Conservation (phyloP, 2,329 filamentous ascomycete genomes). For the Colletotrichum higginsianum region DNA sequence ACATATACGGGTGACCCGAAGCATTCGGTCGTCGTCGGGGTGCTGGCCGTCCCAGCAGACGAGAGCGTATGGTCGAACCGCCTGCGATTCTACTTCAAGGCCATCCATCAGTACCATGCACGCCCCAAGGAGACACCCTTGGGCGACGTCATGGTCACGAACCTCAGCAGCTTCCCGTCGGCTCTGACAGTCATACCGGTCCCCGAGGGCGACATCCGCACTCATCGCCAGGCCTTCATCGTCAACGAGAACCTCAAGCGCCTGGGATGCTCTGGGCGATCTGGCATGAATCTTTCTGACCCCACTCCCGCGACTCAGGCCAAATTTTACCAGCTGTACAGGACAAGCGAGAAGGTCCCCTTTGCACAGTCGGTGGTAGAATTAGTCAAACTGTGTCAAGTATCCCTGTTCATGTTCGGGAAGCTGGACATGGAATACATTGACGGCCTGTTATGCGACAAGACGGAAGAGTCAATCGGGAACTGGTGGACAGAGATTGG, state of each 20-base stretch:
- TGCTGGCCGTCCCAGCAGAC: slow-evolving; percentile 86
- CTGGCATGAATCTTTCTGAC: slow-evolving; percentile 83
- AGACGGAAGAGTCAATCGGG: slow-evolving; percentile 89
- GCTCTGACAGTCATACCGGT: slow-evolving; percentile 92
- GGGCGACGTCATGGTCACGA: slow-evolving; percentile 93
- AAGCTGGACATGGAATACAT: slow-evolving; percentile 90
- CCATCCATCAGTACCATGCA: slow-evolving; percentile 88
- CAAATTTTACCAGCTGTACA: slow-evolving; percentile 94
- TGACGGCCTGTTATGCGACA: slow-evolving; percentile 92
- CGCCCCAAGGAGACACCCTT: slow-evolving; percentile 85
- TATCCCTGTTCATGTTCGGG: slow-evolving; percentile 88
- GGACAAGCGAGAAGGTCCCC: slow-evolving; percentile 85
- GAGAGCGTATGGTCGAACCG: slow-evolving; percentile 84
- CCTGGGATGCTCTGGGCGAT: slow-evolving; percentile 90
- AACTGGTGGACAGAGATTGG: slow-evolving; percentile 98
- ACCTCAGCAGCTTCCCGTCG: slow-evolving; percentile 92
- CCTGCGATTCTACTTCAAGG: slow-evolving; percentile 87
- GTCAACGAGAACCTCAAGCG: slow-evolving; percentile 96
- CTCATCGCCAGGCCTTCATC: slow-evolving; percentile 87
- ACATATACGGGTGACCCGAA: slow-evolving; percentile 92
- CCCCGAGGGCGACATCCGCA: slow-evolving; percentile 86
- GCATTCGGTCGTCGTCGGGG: slow-evolving; percentile 83
- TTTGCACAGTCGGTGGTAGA: slow-evolving; percentile 86
- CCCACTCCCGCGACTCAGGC: slow-evolving; percentile 87
- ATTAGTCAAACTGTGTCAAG: slow-evolving; percentile 91